Evolutionary conservation across 129 eudicot species (phyloP), one percentile per base, ranked within the genome.

Genomic region (Flaveria trinervia): DNA sequence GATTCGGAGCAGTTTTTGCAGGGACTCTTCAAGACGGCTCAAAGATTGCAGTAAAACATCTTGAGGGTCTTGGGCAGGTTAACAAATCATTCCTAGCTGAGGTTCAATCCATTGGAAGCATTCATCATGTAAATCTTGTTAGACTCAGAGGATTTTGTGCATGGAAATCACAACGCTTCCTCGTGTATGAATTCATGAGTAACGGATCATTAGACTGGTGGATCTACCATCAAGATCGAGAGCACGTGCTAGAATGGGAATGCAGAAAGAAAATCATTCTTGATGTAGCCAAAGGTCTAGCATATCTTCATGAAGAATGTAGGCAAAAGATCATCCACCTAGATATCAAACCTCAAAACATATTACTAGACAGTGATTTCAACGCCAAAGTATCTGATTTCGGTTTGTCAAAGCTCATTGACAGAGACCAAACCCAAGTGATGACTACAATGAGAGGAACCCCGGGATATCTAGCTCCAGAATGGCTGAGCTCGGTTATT

Each of bases 271-370:
- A 69, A 22, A 74, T 83, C 28, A 75, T 52, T 48, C 78, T 69
- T 16, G 81, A 79, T 22, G 59, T 79, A 0, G 84, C 84, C 7
- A 83, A 64, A 59, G 81, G 87, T 15, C 72, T 83, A 55, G 50
- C 81, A 9, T 83, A 74, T 75, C 75, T 83, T 20, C 87, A 79
- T 62, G 75, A 83, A 30, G 87, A 83, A 1, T 83, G 87, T 30
- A 55, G 81, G 54, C 81, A 79, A 82, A 79, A 65, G 64, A 83
- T 79, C 62, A 70, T 79, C 75, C 84, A 83, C 74, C 66, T 79
- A 15, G 87, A 83, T 61, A 73, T 83, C 25, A 83, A 83, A 71
- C 84, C 87, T 52, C 81, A 62, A 60, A 83, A 83, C 69, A 79
- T 83, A 52, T 74, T 79, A 13, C 48, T 83, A 5, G 87, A 83